These are phyloP conservation scores for Colletotrichum karsti DNA, from an alignment of 2,329 filamentous ascomycete genomes.

Conservation along the genomic window DNA sequence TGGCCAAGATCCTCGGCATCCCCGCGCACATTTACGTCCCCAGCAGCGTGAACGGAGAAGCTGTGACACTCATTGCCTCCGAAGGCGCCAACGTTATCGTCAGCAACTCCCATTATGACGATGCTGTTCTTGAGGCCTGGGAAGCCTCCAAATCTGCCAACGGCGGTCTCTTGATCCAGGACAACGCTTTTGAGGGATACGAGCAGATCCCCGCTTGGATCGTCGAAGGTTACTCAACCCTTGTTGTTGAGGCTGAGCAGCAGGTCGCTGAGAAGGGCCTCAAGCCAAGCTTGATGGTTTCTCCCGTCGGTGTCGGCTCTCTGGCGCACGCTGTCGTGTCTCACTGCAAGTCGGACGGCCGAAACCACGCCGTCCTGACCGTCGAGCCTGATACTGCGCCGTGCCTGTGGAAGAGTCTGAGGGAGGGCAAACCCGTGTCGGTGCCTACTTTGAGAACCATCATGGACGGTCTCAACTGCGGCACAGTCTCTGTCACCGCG, in stretches of 20 bases:
- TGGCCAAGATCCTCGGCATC: conserved; percentile 68
- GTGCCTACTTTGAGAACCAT: conserved; percentile 70
- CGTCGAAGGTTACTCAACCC: conserved; percentile 79
- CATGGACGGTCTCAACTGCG: conserved; percentile 80
- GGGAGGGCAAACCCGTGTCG: conserved; percentile 53
- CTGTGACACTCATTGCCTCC: conserved; percentile 60
- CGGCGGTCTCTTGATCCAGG: conserved; percentile 69
- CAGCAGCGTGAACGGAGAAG: conserved; percentile 60
- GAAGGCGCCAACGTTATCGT: conserved; percentile 69
- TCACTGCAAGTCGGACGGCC: conserved; percentile 64
- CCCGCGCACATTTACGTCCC: conserved; percentile 71
- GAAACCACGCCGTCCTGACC: conserved; percentile 56
- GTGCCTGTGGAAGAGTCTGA: conserved; percentile 63
- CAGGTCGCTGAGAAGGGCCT: conserved; percentile 55
- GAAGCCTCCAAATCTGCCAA: conserved; percentile 46
- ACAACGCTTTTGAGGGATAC: conserved; percentile 74
- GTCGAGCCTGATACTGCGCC: conserved; percentile 76
- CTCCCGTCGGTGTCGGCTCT: conserved; percentile 77
- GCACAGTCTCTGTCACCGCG: conserved; percentile 71
- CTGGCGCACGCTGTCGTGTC: conserved; percentile 74
- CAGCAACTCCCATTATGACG: conserved; percentile 63
- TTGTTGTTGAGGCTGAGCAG: conserved; percentile 73
- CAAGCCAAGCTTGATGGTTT: conserved; percentile 59
- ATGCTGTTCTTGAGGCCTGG: conserved; percentile 60
- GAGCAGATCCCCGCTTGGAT: conserved; percentile 76